Percentiles rank a stretch among this genome's conserved stretches.
phyloP scores from a whole-genome alignment of 176 grass and related monocot genomes.

The Musa itinerans region DNA sequence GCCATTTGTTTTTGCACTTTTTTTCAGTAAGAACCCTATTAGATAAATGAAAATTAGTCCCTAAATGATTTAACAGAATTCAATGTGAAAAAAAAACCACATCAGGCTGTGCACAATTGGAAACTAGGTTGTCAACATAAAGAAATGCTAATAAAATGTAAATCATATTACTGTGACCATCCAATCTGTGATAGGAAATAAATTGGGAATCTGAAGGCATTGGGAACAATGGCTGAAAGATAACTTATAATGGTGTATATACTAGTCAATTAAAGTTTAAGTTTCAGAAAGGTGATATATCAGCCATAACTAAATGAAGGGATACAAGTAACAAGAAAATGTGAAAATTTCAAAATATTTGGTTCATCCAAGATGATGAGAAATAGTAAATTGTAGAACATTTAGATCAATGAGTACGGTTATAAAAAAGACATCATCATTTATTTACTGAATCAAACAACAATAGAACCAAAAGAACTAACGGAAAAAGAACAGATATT shows the following conservation, averaged over 20 bases:
- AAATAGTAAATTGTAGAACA: neutral
- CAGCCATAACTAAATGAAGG: neutral
- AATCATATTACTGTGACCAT: neutral
- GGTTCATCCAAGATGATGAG: neutral
- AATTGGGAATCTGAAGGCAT: neutral
- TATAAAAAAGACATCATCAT: too few species aligned
- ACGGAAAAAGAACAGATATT: too few species aligned
- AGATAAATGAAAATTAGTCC: conserved; percentile 6
- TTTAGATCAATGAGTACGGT: neutral
- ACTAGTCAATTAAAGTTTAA: neutral
- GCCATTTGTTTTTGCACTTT: conserved; percentile 54
- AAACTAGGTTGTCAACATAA: neutral
- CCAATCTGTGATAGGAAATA: neutral
- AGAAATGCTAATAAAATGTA: neutral
- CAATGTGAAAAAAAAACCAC: neutral
- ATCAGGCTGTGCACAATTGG: neutral
- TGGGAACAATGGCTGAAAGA: neutral
- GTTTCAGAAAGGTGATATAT: neutral
- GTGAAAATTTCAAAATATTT: neutral
- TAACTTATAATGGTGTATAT: neutral
- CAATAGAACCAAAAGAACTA: too few species aligned
- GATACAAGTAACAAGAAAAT: neutral
- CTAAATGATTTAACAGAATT: neutral
- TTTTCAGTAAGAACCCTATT: conserved; percentile 64
- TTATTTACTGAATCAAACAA: too few species aligned